Evolutionary conservation across 768 basidiomycete species (phyloP).

Genomic region (Xerocomellus amylosporus): DNA sequence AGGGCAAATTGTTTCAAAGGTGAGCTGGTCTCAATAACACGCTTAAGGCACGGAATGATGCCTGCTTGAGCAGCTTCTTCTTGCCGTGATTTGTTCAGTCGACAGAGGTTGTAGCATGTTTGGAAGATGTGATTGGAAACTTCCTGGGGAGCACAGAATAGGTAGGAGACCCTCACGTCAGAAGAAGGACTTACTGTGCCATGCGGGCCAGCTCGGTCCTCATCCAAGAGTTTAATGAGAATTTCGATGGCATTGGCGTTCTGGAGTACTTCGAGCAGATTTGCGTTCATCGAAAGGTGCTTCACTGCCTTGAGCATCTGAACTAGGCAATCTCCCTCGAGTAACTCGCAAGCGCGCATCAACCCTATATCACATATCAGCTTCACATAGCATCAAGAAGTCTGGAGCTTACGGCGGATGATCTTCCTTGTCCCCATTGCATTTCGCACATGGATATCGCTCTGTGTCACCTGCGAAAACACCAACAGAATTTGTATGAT

Average conservation of each 20-base stretch:
- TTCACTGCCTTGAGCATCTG: conserved; percentile 93
- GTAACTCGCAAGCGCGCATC: conserved; percentile 79
- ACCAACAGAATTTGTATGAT: conserved; percentile 86
- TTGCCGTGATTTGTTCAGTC: conserved; percentile 90
- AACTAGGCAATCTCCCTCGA: conserved; percentile 87
- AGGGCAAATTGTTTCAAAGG: conserved; percentile 96
- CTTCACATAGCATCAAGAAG: neutral
- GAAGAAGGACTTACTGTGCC: conserved; percentile 58
- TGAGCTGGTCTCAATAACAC: conserved; percentile 83
- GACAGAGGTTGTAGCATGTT: conserved; percentile 94
- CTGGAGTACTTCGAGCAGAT: conserved; percentile 87
- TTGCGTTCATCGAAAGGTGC: conserved; percentile 92
- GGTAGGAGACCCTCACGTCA: neutral
- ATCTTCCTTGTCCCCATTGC: conserved; percentile 90
- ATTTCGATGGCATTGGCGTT: conserved; percentile 95
- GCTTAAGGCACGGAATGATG: conserved; percentile 87
- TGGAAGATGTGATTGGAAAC: conserved; percentile 97
- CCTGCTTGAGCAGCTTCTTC: conserved; percentile 97
- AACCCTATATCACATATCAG: conserved; percentile 52
- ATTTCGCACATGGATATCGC: conserved; percentile 89
- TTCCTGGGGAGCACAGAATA: conserved; percentile 57
- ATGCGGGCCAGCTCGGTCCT: conserved; percentile 73
- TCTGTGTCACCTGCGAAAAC: conserved; percentile 96
- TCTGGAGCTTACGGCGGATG: conserved; percentile 66
- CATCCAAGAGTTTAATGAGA: conserved; percentile 79